Conservation (phyloP, 2,329 filamentous ascomycete species). For the Exserohilum turcica region DNA sequence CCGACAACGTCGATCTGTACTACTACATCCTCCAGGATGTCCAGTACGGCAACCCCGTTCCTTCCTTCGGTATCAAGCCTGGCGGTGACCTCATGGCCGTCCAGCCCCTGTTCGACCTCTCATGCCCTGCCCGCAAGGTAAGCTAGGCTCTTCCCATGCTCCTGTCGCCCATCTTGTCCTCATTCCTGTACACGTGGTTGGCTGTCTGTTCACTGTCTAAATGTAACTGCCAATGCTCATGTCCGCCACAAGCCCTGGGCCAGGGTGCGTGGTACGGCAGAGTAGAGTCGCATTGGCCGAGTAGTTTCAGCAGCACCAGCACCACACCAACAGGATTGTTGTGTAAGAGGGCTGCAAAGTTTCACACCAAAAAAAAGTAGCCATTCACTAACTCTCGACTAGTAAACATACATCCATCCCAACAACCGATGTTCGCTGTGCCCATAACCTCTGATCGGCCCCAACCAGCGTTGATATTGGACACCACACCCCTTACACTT, state of each 20-base stretch:
- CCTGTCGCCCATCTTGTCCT: conserved; percentile 19
- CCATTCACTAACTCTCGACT: not conserved
- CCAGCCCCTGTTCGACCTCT: conserved; percentile 43
- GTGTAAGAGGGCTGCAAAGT: conserved; percentile 17
- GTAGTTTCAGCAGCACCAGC: conserved; percentile 19
- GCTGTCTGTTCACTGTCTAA: not conserved
- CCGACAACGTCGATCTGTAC: conserved; percentile 59
- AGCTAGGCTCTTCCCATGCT: conserved; percentile 30
- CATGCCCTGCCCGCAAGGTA: conserved; percentile 40
- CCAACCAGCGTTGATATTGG: too few relatives aligned
- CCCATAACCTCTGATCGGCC: not conserved
- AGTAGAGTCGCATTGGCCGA: conserved; percentile 18
- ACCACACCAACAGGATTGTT: conserved; percentile 12
- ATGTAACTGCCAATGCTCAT: conserved; percentile 17
- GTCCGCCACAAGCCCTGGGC: conserved; percentile 7
- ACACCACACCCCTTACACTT: too few relatives aligned
- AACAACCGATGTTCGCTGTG: conserved; percentile 17
- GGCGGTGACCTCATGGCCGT: conserved; percentile 40
- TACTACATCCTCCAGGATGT: conserved; percentile 80
- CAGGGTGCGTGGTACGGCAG: conserved; percentile 29
- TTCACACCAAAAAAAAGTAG: too few relatives aligned
- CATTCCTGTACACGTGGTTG: conserved; percentile 25
- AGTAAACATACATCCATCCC: conserved; percentile 16
- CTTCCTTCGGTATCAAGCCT: conserved; percentile 73
- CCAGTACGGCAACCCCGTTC: conserved; percentile 62